These are phyloP conservation scores for Sporothrix protearum DNA, from an alignment of 2,329 filamentous ascomycete genomes.

Conservation along the genomic window DNA sequence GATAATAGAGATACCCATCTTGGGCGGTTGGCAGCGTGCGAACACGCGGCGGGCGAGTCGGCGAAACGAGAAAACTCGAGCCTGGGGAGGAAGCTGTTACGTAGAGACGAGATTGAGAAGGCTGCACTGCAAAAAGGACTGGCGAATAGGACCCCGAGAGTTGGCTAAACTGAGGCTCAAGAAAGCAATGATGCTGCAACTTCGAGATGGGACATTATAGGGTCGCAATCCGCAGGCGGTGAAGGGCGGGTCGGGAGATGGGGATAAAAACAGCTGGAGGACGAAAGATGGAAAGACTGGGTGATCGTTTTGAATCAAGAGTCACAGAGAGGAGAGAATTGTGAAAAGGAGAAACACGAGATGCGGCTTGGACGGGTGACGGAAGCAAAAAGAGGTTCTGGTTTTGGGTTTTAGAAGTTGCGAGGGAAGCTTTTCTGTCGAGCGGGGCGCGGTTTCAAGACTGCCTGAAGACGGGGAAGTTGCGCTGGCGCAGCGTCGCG, in stretches of 20 bases:
- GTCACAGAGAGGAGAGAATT: neutral
- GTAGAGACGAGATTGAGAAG: neutral
- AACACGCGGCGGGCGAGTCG: neutral
- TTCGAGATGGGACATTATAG: neutral
- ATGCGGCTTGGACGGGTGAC: constrained; percentile 5
- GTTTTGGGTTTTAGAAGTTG: constrained; percentile 6
- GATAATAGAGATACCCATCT: constrained; percentile 80
- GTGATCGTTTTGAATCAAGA: neutral
- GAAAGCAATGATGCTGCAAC: neutral
- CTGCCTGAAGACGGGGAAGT: constrained; percentile 17
- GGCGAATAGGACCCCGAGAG: neutral
- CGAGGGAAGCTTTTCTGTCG: neutral
- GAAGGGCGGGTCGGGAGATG: neutral
- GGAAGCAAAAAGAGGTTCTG: neutral
- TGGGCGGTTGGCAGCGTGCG: constrained; percentile 36
- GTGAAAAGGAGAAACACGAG: neutral
- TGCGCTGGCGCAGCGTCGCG: constrained; percentile 8
- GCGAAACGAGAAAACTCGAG: neutral
- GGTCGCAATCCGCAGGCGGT: neutral
- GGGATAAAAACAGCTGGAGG: neutral
- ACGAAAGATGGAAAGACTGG: neutral
- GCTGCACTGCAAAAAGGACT: neutral
- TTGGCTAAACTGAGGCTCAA: neutral
- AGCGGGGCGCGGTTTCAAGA: constrained; percentile 27
- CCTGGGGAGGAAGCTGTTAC: too few species aligned